A percentile compares a stretch with the other conserved stretches of the same genome.
Conservation (phyloP, 2,329 filamentous ascomycete genomes). For the Fusarium drepaniforme region DNA sequence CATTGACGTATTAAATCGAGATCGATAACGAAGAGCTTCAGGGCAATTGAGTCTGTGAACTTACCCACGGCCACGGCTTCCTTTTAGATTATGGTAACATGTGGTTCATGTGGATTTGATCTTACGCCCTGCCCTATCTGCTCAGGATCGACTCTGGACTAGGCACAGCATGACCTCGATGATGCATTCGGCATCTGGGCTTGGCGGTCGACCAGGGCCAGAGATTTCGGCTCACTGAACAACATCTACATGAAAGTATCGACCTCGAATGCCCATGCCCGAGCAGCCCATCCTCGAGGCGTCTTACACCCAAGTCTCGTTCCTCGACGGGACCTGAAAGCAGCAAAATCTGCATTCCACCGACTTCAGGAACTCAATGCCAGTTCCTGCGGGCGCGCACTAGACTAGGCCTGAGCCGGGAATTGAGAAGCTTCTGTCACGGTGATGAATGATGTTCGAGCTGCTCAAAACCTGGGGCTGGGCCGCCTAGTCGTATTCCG, state of each 20-base stretch:
- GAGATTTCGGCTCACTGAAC: neutral
- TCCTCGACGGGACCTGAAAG: neutral
- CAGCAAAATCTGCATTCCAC: slow-evolving; percentile 1
- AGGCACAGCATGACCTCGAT: neutral
- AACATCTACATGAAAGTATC: neutral
- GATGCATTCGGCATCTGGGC: neutral
- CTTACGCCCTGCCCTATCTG: neutral
- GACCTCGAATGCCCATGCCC: neutral
- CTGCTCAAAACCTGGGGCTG: neutral
- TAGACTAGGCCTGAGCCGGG: slow-evolving; percentile 5
- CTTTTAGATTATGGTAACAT: neutral
- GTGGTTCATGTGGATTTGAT: neutral
- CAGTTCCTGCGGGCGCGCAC: neutral
- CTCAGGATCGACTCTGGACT: neutral
- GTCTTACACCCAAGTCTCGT: neutral
- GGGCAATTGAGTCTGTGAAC: neutral
- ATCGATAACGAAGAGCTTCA: neutral
- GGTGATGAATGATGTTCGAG: neutral
- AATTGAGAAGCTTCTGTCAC: neutral
- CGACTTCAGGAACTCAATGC: neutral
- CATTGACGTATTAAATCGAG: neutral
- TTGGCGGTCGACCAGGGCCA: neutral
- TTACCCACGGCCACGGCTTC: neutral
- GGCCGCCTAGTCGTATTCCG: neutral
- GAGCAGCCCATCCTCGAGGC: neutral